Conservation (phyloP, 495 filamentous ascomycete species). For the Aspergillus campestris region DNA sequence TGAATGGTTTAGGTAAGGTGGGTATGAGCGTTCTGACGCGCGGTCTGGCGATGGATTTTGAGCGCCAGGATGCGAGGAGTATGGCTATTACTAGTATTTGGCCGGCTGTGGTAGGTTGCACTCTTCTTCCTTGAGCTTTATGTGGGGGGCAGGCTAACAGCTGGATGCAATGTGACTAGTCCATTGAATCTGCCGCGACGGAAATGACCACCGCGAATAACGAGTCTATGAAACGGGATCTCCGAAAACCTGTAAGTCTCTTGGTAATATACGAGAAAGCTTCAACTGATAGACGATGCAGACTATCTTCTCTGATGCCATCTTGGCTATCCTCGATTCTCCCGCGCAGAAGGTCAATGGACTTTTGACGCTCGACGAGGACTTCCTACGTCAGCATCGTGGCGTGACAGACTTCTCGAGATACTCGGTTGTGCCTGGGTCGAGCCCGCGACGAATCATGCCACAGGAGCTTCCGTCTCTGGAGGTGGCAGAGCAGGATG, state of each 20-base stretch:
- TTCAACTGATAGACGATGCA: slow-evolving; percentile 6
- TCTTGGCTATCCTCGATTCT: slow-evolving; percentile 62
- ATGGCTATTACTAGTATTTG: slow-evolving; percentile 81
- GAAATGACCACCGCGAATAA: slow-evolving; percentile 37
- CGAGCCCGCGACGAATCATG: slow-evolving; percentile 68
- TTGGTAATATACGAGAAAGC: neutral
- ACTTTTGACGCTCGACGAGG: slow-evolving; percentile 66
- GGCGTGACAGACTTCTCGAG: slow-evolving; percentile 64
- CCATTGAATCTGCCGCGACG: slow-evolving; percentile 69
- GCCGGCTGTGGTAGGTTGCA: slow-evolving; percentile 58
- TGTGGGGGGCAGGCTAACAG: slow-evolving; percentile 4
- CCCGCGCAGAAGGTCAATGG: slow-evolving; percentile 59
- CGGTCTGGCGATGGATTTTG: slow-evolving; percentile 77
- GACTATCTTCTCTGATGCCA: slow-evolving; percentile 72
- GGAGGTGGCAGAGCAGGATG: slow-evolving; percentile 69
- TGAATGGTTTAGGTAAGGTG: slow-evolving; percentile 48
- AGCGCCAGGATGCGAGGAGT: slow-evolving; percentile 50
- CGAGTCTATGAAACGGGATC: slow-evolving; percentile 33
- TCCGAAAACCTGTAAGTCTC: slow-evolving; percentile 50
- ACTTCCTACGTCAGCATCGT: slow-evolving; percentile 60
- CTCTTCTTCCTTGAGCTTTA: neutral
- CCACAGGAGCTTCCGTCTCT: slow-evolving; percentile 61
- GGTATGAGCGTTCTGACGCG: slow-evolving; percentile 77
- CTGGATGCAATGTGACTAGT: slow-evolving; percentile 20
- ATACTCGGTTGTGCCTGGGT: slow-evolving; percentile 61